phyloP scores from a whole-genome alignment of 2,329 filamentous ascomycete genomes.

The Sclerotinia sclerotiorum region DNA sequence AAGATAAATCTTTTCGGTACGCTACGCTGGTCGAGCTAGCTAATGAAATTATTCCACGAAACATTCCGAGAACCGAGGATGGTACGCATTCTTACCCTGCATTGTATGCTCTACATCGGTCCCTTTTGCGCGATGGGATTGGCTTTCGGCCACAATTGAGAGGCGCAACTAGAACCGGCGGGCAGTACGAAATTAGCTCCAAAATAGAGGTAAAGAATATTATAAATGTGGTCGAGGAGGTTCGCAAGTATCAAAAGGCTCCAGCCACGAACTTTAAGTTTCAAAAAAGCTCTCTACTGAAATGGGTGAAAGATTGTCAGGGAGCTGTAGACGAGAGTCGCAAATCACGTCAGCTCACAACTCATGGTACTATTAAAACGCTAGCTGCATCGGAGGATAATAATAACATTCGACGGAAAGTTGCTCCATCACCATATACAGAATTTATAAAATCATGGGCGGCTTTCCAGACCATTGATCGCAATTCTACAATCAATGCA shows the following conservation, averaged over 20 bases:
- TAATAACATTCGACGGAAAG: neutral
- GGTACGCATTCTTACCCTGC: conserved; percentile 48
- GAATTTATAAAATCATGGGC: conserved; percentile 69
- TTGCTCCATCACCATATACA: conserved; percentile 21
- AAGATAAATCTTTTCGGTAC: conserved; percentile 45
- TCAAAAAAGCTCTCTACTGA: neutral
- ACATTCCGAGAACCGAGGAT: conserved; percentile 31
- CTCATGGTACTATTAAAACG: conserved; percentile 51
- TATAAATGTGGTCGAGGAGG: conserved; percentile 50
- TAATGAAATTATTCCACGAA: conserved; percentile 42
- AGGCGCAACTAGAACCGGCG: conserved; percentile 50
- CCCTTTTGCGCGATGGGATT: conserved; percentile 59
- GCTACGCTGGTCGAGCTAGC: conserved; percentile 48
- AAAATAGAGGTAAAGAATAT: conserved; percentile 50
- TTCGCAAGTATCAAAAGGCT: conserved; percentile 41
- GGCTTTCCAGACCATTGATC: conserved; percentile 54
- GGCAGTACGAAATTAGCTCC: conserved; percentile 63
- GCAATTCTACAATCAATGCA: conserved; percentile 55
- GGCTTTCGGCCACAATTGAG: conserved; percentile 57
- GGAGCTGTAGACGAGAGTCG: conserved; percentile 54
- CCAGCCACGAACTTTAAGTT: neutral
- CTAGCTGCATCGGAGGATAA: conserved; percentile 28
- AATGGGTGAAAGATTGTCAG: conserved; percentile 53
- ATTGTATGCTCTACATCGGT: conserved; percentile 69
- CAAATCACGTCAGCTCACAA: conserved; percentile 49